Evolutionary conservation across 805 yeast species (phyloP).

Genomic region (Lipomyces mesembrius): DNA sequence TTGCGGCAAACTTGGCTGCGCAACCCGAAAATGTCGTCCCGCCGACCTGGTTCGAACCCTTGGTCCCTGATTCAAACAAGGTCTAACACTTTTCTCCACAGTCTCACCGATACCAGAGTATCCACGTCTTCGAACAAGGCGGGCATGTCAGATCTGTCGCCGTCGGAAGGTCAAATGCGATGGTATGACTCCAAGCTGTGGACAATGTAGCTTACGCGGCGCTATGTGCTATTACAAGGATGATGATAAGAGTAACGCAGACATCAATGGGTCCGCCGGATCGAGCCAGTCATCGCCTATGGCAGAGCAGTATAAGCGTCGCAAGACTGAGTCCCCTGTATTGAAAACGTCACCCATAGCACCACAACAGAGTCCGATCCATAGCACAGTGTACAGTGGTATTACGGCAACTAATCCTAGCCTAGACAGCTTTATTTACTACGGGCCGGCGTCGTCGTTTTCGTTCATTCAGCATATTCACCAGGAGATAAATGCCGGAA

Average conservation of each 20-base stretch:
- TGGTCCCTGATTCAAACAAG: neutral
- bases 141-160: slow-evolving; percentile 37
- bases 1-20: no score
- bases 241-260: slow-evolving; percentile 15
- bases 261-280: neutral
- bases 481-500: slow-evolving; percentile 30
- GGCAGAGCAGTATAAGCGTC: neutral
- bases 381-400: slow-evolving; percentile 31
- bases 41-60: neutral
- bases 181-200: slow-evolving; percentile 32
- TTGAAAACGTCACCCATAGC: neutral
- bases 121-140: slow-evolving; percentile 35
- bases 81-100: neutral
- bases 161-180: slow-evolving; percentile 37
- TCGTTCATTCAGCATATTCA: slow-evolving; percentile 37
- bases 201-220: slow-evolving; percentile 34
- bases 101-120: slow-evolving; percentile 37
- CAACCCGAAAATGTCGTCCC: neutral
- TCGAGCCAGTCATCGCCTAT: slow-evolving; percentile 7
- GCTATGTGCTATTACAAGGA: slow-evolving; percentile 35
- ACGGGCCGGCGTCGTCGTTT: slow-evolving; percentile 37
- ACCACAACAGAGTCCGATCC: slow-evolving; percentile 19
- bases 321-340: slow-evolving; percentile 9
- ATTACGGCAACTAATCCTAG: slow-evolving; percentile 29
- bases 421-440: slow-evolving; percentile 32